These are phyloP conservation scores for Phylloporus scabripes DNA, from an alignment of 768 basidiomycete species.

Conservation along the genomic window DNA sequence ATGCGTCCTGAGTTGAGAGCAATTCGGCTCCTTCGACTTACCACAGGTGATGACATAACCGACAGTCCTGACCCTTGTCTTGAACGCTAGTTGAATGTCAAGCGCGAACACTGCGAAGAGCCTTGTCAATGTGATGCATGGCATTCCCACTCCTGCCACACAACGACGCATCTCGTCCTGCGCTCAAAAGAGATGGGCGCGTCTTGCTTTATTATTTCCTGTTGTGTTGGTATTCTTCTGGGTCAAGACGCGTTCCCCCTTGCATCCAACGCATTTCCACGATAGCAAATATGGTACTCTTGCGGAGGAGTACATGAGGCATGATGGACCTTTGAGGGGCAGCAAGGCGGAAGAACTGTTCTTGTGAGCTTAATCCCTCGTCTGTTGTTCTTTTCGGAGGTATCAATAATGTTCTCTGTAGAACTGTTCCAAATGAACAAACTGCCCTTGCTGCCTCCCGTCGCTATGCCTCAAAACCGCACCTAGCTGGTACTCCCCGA, in stretches of 20 bases:
- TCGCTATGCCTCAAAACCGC: conserved; percentile 48
- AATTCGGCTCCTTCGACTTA: no score
- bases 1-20: no score
- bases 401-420: conserved; percentile 15
- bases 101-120: not conserved
- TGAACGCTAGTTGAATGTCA: no score
- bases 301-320: conserved; percentile 13
- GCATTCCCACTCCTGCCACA: conserved; percentile 18
- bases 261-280: conserved; percentile 1
- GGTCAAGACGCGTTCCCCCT: not conserved
- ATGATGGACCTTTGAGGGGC: conserved; percentile 26
- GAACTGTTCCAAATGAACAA: conserved; percentile 46
- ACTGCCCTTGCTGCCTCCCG: conserved; percentile 49
- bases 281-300: conserved; percentile 14
- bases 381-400: not conserved
- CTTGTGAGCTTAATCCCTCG: conserved; percentile 31
- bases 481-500: conserved; percentile 52
- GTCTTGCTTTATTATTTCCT: conserved; percentile 8
- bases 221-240: conserved; percentile 15
- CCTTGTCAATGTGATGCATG: no score
- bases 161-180: conserved; percentile 2
- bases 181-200: conserved; percentile 13
- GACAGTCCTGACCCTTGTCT: no score
- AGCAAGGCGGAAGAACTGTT: conserved; percentile 41
- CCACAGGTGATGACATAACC: no score